These are phyloP conservation scores for Rosa chinensis DNA, from an alignment of 306 rosid genomes.

Conservation along the genomic window DNA sequence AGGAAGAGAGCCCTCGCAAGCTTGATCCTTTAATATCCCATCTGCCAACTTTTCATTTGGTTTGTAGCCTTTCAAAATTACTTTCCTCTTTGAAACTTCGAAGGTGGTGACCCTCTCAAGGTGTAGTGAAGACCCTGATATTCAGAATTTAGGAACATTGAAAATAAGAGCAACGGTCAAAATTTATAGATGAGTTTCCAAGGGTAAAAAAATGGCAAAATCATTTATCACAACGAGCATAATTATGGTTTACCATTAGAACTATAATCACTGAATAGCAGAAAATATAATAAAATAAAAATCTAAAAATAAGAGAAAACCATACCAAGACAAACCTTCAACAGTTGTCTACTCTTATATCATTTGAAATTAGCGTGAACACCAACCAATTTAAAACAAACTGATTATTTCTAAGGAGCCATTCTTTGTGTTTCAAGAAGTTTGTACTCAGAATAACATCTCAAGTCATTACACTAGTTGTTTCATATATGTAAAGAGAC, in stretches of 20 bases:
- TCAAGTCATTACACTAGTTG: too few species aligned
- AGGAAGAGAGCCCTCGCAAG: slow-evolving; percentile 32
- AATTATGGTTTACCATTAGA: not conserved
- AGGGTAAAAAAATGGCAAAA: not conserved
- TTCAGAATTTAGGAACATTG: not conserved
- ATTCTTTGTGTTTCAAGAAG: too few species aligned
- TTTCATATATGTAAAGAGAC: too few species aligned
- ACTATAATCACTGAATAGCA: not conserved
- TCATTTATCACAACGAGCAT: not conserved
- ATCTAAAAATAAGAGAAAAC: too few species aligned
- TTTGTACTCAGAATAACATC: too few species aligned
- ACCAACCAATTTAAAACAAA: too few species aligned
- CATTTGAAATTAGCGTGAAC: too few species aligned
- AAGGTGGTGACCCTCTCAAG: slow-evolving; percentile 12
- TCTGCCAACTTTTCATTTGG: slow-evolving; percentile 20
- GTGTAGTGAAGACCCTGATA: slow-evolving; percentile 30
- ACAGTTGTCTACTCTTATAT: not conserved
- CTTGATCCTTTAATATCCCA: slow-evolving; percentile 16
- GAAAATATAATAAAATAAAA: not conserved
- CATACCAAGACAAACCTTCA: too few species aligned
- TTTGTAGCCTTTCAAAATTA: slow-evolving; percentile 25
- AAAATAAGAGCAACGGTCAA: not conserved
- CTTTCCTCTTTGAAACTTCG: slow-evolving; percentile 30
- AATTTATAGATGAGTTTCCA: not conserved
- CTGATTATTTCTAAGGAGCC: too few species aligned